phyloP scores from a whole-genome alignment of 2,329 filamentous ascomycete genomes.

The Bipolaris cookei region DNA sequence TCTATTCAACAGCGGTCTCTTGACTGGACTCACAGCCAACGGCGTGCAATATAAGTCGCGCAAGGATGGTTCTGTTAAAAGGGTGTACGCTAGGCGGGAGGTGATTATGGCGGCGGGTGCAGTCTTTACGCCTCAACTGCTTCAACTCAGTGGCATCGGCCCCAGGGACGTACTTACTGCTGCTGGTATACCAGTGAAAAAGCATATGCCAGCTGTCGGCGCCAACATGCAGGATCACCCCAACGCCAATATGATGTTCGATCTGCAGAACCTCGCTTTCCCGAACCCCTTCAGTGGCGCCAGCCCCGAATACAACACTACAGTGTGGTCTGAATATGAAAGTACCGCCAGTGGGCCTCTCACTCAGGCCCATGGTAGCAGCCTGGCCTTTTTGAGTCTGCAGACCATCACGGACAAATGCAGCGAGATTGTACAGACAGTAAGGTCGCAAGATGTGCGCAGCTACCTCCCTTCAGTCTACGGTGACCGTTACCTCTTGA shows the following conservation, averaged over 20 bases:
- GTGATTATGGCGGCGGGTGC: conserved; percentile 65
- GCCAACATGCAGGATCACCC: conserved; percentile 46
- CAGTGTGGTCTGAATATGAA: conserved; percentile 37
- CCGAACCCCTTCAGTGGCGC: conserved; percentile 29
- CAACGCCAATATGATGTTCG: conserved; percentile 27
- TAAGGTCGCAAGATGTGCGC: conserved; percentile 26
- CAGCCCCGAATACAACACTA: conserved; percentile 35
- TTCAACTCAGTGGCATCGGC: conserved; percentile 41
- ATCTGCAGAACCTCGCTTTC: conserved; percentile 29
- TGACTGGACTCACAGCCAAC: conserved; percentile 27
- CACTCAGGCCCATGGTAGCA: conserved; percentile 35
- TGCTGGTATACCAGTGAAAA: conserved; percentile 34
- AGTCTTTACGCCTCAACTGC: conserved; percentile 64
- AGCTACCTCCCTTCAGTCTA: conserved; percentile 28
- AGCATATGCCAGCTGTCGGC: conserved; percentile 38
- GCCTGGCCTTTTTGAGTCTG: conserved; percentile 29
- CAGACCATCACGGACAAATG: conserved; percentile 27
- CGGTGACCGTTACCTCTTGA: conserved; percentile 22
- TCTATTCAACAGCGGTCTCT: conserved; percentile 24
- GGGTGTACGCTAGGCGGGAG: conserved; percentile 51
- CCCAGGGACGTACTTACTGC: conserved; percentile 30
- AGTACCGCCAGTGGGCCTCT: conserved; percentile 35
- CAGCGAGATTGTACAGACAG: conserved; percentile 23
- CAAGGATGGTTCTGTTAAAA: conserved; percentile 22
- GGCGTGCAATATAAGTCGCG: conserved; percentile 32